Evolutionary conservation across 2,329 filamentous ascomycete species (phyloP).

Genomic region (Rhinocladiella mackenziei): DNA sequence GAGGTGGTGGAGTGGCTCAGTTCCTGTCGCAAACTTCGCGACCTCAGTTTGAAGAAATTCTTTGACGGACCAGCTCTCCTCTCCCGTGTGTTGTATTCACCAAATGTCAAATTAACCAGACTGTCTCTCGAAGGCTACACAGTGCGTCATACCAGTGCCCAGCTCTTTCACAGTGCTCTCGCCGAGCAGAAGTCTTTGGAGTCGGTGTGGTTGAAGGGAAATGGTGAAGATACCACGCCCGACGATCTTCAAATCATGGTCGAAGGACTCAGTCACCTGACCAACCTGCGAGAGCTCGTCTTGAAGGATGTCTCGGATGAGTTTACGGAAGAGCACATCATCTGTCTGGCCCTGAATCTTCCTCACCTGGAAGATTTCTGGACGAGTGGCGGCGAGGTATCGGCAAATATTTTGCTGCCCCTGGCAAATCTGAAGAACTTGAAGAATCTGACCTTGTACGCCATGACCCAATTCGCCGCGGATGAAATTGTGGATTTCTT

Average conservation of each 20-base stretch:
- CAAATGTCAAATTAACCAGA: constrained; percentile 31
- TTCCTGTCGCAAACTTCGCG: constrained; percentile 49
- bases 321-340: constrained; percentile 34
- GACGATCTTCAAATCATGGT: constrained; percentile 33
- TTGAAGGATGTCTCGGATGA: constrained; percentile 36
- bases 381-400: constrained; percentile 34
- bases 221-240: constrained; percentile 29
- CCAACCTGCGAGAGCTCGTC: constrained; percentile 33
- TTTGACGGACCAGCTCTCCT: constrained; percentile 46
- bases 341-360: constrained; percentile 31
- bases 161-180: constrained; percentile 33
- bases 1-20: constrained; percentile 54
- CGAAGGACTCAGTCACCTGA: constrained; percentile 31
- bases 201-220: constrained; percentile 33
- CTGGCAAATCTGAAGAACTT: constrained; percentile 32
- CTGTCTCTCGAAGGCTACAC: constrained; percentile 34
- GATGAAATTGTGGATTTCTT: constrained; percentile 35
- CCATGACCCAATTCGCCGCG: constrained; percentile 34
- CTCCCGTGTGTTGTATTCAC: constrained; percentile 30
- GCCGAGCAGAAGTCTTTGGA: constrained; percentile 31
- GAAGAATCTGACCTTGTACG: constrained; percentile 33
- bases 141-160: constrained; percentile 25
- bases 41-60: constrained; percentile 51
- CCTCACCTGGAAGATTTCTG: constrained; percentile 35
- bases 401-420: constrained; percentile 31